A percentile compares a stretch with the other conserved stretches of the same genome.
phyloP scores from a whole-genome alignment of 768 basidiomycete species.

The Lactifluus subvellereus region DNA sequence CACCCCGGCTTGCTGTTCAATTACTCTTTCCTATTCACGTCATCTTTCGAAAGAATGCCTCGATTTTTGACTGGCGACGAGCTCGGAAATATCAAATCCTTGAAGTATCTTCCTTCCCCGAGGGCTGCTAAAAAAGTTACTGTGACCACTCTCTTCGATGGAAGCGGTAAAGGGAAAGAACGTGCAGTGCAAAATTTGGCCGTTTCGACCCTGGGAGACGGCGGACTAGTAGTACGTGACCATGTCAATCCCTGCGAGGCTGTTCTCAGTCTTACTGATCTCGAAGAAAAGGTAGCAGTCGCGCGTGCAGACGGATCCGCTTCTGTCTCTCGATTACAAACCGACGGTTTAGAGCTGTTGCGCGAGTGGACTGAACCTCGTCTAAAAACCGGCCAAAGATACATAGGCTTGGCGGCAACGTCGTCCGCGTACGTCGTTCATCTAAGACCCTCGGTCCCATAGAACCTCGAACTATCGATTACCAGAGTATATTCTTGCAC shows the following conservation, averaged over 20 bases:
- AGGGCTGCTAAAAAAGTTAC: conserved; percentile 32
- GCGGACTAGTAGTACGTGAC: conserved; percentile 10
- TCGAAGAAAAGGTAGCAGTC: conserved; percentile 58
- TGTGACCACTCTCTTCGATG: conserved; percentile 34
- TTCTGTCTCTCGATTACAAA: conserved; percentile 39
- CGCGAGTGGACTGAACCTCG: conserved; percentile 63
- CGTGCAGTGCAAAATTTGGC: conserved; percentile 39
- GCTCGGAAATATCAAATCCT: conserved; percentile 65
- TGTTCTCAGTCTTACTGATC: conserved; percentile 23
- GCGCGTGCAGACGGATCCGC: conserved; percentile 57
- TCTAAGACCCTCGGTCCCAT: neutral
- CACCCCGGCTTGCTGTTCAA: no score
- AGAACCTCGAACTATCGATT: no score
- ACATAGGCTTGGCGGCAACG: conserved; percentile 53
- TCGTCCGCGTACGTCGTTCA: conserved; percentile 41
- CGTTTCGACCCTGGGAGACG: conserved; percentile 18
- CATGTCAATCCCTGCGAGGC: no score
- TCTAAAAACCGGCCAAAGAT: conserved; percentile 45
- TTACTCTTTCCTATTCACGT: neutral
- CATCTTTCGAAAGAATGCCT: conserved; percentile 40
- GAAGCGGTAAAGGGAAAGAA: conserved; percentile 31
- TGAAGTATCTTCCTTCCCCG: conserved; percentile 38
- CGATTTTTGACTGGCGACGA: conserved; percentile 75
- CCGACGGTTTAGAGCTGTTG: conserved; percentile 36
- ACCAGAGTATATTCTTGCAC: conserved; percentile 64